These are phyloP conservation scores for Ceratocystis colombiana DNA, from an alignment of 2,329 filamentous ascomycete species.

Conservation along the genomic window DNA sequence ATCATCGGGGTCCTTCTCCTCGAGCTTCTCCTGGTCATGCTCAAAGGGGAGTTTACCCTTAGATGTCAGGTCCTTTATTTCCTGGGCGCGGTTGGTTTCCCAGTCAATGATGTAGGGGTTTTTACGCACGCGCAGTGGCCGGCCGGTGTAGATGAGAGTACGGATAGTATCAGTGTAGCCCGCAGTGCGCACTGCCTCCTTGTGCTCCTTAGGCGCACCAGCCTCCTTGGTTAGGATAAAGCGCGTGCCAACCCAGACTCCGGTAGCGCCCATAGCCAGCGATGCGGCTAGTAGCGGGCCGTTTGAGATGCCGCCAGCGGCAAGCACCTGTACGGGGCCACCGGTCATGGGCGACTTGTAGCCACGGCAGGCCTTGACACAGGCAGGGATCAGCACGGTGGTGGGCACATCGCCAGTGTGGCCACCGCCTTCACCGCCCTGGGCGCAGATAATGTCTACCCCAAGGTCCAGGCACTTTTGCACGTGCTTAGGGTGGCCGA, in stretches of 20 bases:
- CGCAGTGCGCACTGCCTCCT: conserved; percentile 86
- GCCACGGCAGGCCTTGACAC: conserved; percentile 69
- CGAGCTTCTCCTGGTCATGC: conserved; percentile 78
- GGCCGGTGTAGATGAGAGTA: conserved; percentile 97
- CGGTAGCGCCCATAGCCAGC: conserved; percentile 83
- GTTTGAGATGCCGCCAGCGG: conserved; percentile 88
- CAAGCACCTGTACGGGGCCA: conserved; percentile 78
- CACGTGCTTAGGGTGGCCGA: conserved; percentile 98
- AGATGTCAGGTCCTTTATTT: conserved; percentile 84
- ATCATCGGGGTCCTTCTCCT: conserved; percentile 58
- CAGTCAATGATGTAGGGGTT: conserved; percentile 93
- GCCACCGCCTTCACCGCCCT: conserved; percentile 94
- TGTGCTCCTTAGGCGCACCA: conserved; percentile 83
- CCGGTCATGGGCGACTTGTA: conserved; percentile 81
- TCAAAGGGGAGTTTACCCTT: conserved; percentile 92
- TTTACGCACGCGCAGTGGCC: conserved; percentile 82
- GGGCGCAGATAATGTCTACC: conserved; percentile 93
- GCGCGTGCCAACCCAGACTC: conserved; percentile 92
- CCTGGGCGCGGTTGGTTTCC: conserved; percentile 79
- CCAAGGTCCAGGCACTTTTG: conserved; percentile 88
- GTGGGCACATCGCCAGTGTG: conserved; percentile 94
- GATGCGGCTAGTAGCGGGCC: conserved; percentile 81
- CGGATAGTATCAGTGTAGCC: conserved; percentile 92
- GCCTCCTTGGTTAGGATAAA: conserved; percentile 94
- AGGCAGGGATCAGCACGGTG: conserved; percentile 81